Conservation (phyloP, 495 filamentous ascomycete genomes). For the Baudoinia panamericana region DNA sequence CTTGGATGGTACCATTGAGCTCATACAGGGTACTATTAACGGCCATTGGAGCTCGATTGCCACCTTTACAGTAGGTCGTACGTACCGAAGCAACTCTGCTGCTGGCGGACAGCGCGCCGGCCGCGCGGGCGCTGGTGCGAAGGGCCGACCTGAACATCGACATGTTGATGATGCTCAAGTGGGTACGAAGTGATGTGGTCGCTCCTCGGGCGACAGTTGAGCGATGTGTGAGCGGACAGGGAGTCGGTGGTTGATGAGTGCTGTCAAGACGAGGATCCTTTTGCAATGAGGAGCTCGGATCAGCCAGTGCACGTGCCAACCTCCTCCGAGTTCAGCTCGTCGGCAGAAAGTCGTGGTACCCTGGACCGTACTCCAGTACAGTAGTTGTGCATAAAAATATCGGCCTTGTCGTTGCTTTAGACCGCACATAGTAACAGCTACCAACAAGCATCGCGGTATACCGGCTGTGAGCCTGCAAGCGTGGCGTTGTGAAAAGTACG, state of each 20-base stretch:
- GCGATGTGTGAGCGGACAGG: constrained; percentile 10
- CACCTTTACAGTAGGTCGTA: constrained; percentile 23
- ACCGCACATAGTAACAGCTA: too few relatives aligned
- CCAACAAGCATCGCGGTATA: too few relatives aligned
- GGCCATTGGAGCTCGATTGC: constrained; percentile 17
- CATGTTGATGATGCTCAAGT: constrained; percentile 9
- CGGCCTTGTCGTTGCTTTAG: too few relatives aligned
- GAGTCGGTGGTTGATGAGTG: not conserved
- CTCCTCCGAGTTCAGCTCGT: too few relatives aligned
- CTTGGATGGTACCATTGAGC: constrained; percentile 15
- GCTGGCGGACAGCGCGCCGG: constrained; percentile 53
- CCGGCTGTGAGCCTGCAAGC: too few relatives aligned
- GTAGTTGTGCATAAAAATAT: too few relatives aligned
- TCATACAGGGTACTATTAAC: not conserved
- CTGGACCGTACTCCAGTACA: too few relatives aligned
- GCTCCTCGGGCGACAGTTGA: constrained; percentile 14
- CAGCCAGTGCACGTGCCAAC: too few relatives aligned
- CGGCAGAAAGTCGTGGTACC: too few relatives aligned
- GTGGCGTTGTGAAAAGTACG: too few relatives aligned
- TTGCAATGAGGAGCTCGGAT: too few relatives aligned
- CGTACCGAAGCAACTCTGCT: constrained; percentile 87
- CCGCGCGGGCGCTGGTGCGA: constrained; percentile 84
- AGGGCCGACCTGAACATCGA: constrained; percentile 96
- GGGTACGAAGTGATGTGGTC: constrained; percentile 2
- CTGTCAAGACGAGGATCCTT: not conserved